Conservation (phyloP, 1,139 yeast species). For the Blastobotrys capitulatus region DNA sequence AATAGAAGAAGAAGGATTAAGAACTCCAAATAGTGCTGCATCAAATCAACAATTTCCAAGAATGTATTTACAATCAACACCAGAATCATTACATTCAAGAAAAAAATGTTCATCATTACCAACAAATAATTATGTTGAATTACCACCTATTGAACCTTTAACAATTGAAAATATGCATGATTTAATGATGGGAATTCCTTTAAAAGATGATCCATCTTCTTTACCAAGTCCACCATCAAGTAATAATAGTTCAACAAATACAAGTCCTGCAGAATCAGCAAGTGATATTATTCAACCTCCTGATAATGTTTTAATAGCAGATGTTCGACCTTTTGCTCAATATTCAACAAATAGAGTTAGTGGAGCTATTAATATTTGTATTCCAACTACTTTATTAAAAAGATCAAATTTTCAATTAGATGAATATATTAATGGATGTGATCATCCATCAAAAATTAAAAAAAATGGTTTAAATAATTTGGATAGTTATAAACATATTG, state of each 20-base stretch:
- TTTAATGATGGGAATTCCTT: not conserved
- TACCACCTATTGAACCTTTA: not conserved
- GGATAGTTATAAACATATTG: conserved; percentile 31
- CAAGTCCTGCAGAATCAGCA: conserved; percentile 2
- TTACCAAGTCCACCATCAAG: conserved; percentile 9
- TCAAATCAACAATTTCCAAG: conserved; percentile 1
- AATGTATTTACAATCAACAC: not conserved
- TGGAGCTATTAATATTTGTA: conserved; percentile 61
- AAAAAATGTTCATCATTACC: conserved; percentile 6
- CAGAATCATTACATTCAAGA: conserved; percentile 3
- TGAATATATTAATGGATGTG: conserved; percentile 54
- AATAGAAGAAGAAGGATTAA: not conserved
- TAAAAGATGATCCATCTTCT: not conserved
- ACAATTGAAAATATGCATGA: not conserved
- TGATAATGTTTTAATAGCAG: conserved; percentile 42
- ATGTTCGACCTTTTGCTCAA: conserved; percentile 67
- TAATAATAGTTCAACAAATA: not conserved
- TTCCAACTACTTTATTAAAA: conserved; percentile 73
- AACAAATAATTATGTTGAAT: conserved; percentile 3
- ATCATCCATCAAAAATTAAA: conserved; percentile 32
- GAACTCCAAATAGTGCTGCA: conserved; percentile 9
- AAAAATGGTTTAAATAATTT: conserved; percentile 24
- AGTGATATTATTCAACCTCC: conserved; percentile 7
- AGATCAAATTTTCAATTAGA: conserved; percentile 56
- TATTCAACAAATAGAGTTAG: conserved; percentile 47